Evolutionary conservation across 148 eudicot species (phyloP).

Genomic region (Camellia lanceoleosa): DNA sequence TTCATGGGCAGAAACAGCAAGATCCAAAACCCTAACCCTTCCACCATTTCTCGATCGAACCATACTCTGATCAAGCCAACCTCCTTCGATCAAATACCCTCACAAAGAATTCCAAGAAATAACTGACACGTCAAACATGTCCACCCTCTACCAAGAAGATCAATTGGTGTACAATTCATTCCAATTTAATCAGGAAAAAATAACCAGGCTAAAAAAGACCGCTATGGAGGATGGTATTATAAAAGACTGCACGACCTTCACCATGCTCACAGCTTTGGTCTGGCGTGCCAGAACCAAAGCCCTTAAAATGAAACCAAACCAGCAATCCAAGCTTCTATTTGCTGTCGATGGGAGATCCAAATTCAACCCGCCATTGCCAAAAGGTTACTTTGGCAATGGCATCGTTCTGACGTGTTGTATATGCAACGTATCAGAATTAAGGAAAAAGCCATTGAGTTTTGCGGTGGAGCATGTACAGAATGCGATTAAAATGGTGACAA

Average conservation of each 20-base stretch:
- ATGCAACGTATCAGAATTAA: not conserved
- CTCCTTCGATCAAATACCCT: not conserved
- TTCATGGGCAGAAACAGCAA: slow-evolving; percentile 14
- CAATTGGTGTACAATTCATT: slow-evolving; percentile 4
- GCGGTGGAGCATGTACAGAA: not conserved
- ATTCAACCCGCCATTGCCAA: slow-evolving; percentile 10
- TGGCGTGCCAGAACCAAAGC: slow-evolving; percentile 16
- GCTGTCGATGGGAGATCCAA: slow-evolving; percentile 11
- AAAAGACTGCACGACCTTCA: slow-evolving; percentile 5
- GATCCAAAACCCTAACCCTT: slow-evolving; percentile 3
- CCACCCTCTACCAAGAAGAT: not conserved
- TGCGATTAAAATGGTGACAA: not conserved
- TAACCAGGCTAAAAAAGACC: not conserved
- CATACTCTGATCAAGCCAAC: not conserved
- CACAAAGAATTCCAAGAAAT: slow-evolving; percentile 4
- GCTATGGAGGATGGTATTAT: not conserved
- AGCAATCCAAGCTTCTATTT: slow-evolving; percentile 13
- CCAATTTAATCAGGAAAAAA: not conserved
- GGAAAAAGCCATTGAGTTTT: not conserved
- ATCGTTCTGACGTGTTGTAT: slow-evolving; percentile 12
- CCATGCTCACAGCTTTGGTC: slow-evolving; percentile 7
- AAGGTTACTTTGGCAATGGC: slow-evolving; percentile 18
- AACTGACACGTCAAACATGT: not conserved
- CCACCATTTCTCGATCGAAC: slow-evolving; percentile 11
- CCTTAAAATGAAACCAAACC: not conserved